Conservation (phyloP, 371 early-diverging fungal species). For the Mortierella sp. region DNA sequence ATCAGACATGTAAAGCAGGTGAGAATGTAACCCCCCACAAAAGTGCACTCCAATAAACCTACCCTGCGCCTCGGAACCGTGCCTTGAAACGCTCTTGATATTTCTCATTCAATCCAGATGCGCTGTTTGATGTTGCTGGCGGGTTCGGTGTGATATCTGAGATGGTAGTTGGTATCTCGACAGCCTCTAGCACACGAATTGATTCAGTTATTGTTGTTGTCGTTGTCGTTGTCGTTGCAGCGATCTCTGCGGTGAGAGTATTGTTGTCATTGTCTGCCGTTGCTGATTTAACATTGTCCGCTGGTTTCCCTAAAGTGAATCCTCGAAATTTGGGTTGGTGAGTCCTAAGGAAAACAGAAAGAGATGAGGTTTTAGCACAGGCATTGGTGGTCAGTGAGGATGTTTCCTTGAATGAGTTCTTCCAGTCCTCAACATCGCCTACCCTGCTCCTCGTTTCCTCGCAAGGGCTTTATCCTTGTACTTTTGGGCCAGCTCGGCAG, state of each 20-base stretch:
- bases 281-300: conserved; percentile 4
- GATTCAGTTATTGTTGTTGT: conserved; percentile 1
- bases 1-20: background rate
- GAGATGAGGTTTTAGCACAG: background rate
- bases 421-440: background rate
- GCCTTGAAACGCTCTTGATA: conserved; percentile 41
- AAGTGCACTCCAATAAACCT: background rate
- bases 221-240: background rate
- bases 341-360: conserved; percentile 25
- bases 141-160: background rate
- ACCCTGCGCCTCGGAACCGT: conserved; percentile 52
- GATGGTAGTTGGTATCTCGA: background rate
- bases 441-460: conserved; percentile 55
- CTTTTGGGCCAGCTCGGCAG: conserved; percentile 30
- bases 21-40: background rate
- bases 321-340: conserved; percentile 46
- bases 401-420: background rate
- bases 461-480: conserved; percentile 47
- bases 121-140: background rate
- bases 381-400: background rate
- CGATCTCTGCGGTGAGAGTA: background rate
- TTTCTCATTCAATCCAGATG: conserved; percentile 31
- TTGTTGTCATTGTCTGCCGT: background rate
- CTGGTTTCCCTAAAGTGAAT: conserved; percentile 30
- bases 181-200: background rate